Evolutionary conservation across 768 basidiomycete genomes (phyloP).

Genomic region (Amanita pseudoporphyria): DNA sequence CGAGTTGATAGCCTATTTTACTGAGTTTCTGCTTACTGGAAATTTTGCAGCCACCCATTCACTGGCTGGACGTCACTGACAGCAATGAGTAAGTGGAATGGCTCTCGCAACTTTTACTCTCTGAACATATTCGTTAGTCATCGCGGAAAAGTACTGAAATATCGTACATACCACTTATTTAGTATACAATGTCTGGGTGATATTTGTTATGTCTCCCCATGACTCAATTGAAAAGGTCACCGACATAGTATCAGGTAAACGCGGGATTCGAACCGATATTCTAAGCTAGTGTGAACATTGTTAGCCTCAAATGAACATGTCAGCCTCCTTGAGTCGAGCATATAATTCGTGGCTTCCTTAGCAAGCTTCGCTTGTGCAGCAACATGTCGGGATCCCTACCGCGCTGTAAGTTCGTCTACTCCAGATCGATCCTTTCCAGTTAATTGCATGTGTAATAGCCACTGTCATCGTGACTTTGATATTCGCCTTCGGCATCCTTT

Average conservation of each 20-base stretch:
- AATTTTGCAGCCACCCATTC: slow-evolving; percentile 70
- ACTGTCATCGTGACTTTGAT: slow-evolving; percentile 4
- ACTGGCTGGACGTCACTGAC: slow-evolving; percentile 94
- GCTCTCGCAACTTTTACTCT: background rate
- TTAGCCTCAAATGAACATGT: background rate
- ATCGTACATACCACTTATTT: background rate
- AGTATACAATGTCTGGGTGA: too few species aligned
- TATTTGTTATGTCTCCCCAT: too few species aligned
- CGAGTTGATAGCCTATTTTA: slow-evolving; percentile 20
- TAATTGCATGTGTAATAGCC: background rate
- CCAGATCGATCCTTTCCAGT: background rate
- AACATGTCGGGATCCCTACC: background rate
- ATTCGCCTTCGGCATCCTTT: slow-evolving; percentile 7
- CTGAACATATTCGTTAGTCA: background rate
- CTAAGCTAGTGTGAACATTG: background rate
- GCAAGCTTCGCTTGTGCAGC: background rate
- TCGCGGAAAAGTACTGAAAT: slow-evolving; percentile 8
- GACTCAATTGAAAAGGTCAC: too few species aligned
- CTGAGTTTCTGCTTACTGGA: slow-evolving; percentile 7
- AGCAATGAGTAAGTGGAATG: slow-evolving; percentile 61
- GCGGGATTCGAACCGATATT: too few species aligned
- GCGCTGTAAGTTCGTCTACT: background rate
- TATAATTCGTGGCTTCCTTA: background rate
- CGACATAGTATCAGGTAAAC: too few species aligned
- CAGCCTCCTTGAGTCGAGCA: background rate